Evolutionary conservation across 352 stramenopile genomes (phyloP), one percentile per base, ranked within the genome.

Genomic region (Globisporangium carolinianum): DNA sequence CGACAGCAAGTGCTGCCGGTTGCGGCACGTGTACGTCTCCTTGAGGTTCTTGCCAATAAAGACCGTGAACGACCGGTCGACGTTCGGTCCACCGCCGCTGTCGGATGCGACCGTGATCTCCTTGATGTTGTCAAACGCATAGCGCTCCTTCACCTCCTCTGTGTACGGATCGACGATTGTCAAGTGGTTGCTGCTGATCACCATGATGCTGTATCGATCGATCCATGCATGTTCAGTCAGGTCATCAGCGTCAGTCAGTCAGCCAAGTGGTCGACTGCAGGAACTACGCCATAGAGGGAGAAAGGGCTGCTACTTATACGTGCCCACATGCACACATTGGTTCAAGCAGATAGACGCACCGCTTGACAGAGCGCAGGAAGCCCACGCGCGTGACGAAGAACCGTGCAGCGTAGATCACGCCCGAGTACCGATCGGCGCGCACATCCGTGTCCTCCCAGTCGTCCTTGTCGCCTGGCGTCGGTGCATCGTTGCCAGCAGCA

Each of bases 71-170:
- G 76, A 70, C 15, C 81, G 67, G 55, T 93, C 81, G 11, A 79
- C 72, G 49, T 87, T 91, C 47, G 83, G 75, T 3, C 74, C 75
- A 24, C 62, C 58, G 54, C 79, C 76, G 41, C 65, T 80, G 51
- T 92, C 82, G 3, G 76, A 76, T 9, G 83, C 82, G 38, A 91
- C 72, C 32, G 79, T 93, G 55, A 94, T 91, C 67, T 94, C 86
- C 58, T 89, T 93, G 57, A 95, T 95, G 60, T 91, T 91, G 57
- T 91, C 81, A 57, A 91, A 95, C 42, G 81, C 74, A 51, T 91
- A 93, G 37, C 82, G 83, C 62, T 95, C 86, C 51, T 91, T 93
- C 35, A 92, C 82, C 60, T 93, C 81, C 36, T 94, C 86, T 4
- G 79, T 87, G 62, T 91, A 90, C 45, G 86, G 86, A 51, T 95